These are phyloP conservation scores for Rhizopus stolonifer DNA, from an alignment of 371 early-diverging fungal species.

Conservation along the genomic window DNA sequence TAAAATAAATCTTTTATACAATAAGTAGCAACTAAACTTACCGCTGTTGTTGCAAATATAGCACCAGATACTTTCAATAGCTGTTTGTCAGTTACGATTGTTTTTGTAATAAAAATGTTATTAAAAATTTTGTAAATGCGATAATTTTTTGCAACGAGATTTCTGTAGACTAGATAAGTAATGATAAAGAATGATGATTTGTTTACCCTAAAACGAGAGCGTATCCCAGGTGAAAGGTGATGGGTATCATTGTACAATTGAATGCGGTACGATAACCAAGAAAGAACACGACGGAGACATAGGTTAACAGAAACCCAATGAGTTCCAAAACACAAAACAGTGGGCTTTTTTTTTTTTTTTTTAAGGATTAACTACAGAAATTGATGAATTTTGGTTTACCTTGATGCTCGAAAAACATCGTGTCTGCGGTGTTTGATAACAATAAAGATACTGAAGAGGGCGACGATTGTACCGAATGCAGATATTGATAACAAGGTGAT, in stretches of 20 bases:
- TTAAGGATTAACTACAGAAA: not conserved
- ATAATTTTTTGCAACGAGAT: constrained; percentile 58
- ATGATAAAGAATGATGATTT: constrained; percentile 14
- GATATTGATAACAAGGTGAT: constrained; percentile 42
- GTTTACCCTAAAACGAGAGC: constrained; percentile 43
- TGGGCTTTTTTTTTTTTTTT: constrained; percentile 28
- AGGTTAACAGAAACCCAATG: constrained; percentile 42
- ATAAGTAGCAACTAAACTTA: too few species aligned
- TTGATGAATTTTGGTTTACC: constrained; percentile 25
- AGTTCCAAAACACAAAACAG: constrained; percentile 56
- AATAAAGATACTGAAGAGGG: constrained; percentile 33
- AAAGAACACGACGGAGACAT: constrained; percentile 40
- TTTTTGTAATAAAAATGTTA: constrained; percentile 60
- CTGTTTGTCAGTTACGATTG: constrained; percentile 52
- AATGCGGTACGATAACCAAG: constrained; percentile 25
- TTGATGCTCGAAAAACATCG: constrained; percentile 56
- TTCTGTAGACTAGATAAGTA: too few species aligned
- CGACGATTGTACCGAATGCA: constrained; percentile 38
- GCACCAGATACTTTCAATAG: constrained; percentile 55
- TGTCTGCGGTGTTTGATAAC: constrained; percentile 44
- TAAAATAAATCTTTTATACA: not conserved
- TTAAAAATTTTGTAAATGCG: constrained; percentile 62
- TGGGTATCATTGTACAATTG: constrained; percentile 43
- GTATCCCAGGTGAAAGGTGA: constrained; percentile 45
- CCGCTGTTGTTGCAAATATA: constrained; percentile 45